Evolutionary conservation across 2,329 filamentous ascomycete genomes (phyloP).

Genomic region (Xylaria sp.): DNA sequence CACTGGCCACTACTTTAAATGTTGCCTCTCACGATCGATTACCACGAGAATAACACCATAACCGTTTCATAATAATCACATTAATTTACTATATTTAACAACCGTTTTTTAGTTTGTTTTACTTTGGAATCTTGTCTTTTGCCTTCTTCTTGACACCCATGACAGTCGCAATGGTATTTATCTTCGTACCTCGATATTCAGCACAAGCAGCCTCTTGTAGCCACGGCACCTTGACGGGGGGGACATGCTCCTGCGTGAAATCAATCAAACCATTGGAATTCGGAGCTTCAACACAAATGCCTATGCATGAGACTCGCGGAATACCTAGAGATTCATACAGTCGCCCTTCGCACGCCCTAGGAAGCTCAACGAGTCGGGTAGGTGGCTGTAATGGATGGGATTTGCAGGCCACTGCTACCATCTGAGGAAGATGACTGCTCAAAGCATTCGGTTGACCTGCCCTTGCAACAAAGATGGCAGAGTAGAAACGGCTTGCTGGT

Average conservation of each 20-base stretch:
- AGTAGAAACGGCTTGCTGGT: constrained; percentile 51
- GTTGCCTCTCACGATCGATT: not conserved
- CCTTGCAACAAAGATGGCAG: constrained; percentile 67
- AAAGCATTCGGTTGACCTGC: constrained; percentile 67
- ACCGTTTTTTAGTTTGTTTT: not conserved
- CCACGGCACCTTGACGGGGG: constrained; percentile 66
- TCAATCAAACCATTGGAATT: constrained; percentile 66
- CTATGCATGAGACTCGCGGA: constrained; percentile 72
- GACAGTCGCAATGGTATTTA: constrained; percentile 56
- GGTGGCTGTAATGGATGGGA: constrained; percentile 51
- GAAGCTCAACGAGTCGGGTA: constrained; percentile 70
- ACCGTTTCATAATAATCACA: not conserved
- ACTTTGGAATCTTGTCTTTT: constrained; percentile 13
- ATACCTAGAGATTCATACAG: constrained; percentile 68
- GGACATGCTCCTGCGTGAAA: constrained; percentile 63
- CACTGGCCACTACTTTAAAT: not conserved
- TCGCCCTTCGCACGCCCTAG: constrained; percentile 66
- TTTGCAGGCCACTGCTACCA: constrained; percentile 62
- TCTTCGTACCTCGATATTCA: constrained; percentile 58
- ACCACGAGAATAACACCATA: not conserved
- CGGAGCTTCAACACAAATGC: constrained; percentile 65
- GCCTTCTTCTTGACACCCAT: constrained; percentile 52
- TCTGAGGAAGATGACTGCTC: constrained; percentile 68
- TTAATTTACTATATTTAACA: not conserved
- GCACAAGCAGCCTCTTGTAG: constrained; percentile 56